Evolutionary conservation across 2,329 filamentous ascomycete species (phyloP), one percentile per base, ranked within the genome.

Genomic region (Chaetomium sp.): DNA sequence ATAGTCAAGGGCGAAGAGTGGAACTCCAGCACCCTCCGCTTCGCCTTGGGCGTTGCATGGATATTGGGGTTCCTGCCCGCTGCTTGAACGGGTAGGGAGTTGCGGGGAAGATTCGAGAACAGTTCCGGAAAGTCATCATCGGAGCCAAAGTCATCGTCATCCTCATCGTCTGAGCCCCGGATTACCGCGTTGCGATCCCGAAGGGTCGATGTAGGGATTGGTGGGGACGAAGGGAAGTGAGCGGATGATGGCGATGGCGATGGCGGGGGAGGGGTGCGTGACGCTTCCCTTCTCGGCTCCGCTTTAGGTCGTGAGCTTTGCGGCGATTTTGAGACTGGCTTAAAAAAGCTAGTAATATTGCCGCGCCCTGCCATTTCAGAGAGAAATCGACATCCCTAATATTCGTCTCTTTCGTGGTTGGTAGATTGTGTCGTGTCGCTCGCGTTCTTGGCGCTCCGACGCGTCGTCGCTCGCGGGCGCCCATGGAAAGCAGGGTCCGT

Each of bases 151-250:
- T 85, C 83, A 29, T 86, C 84, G 21, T 82, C 83, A 21, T 84
- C 84, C n/a, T 90, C 89, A 10, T 90, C 89, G 71, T 93, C 91
- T 0, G 91, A 93, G 61, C 85, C 88, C 54, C 82, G 82, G 49
- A 93, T 90, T 62, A 89, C 78, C 13, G 85, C 76, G 70, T 86
- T 80, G 74, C 85, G 79, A 65, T 81, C 78, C 57, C 77, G 69
- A 9, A 63, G 57, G 67, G 65, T 69, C 47, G 58, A 71, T 72
- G 51, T 70, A 55, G 58, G 72, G 35, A 69, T 62, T 4, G 73
- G 67, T 47, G 69, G 67, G 57, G 68, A 25, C 66, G 68, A 67
- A 51, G 71, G 60, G 63, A 69, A 45, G 25, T 59, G 45, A 29
- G 60, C 31, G 29, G 64, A 38, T n/a, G 64, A 57, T 31, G 54